A percentile compares a stretch with the other conserved stretches of the same genome.
These are phyloP conservation scores for Canavalia gladiata DNA, from an alignment of 306 rosid species.

Conservation along the genomic window DNA sequence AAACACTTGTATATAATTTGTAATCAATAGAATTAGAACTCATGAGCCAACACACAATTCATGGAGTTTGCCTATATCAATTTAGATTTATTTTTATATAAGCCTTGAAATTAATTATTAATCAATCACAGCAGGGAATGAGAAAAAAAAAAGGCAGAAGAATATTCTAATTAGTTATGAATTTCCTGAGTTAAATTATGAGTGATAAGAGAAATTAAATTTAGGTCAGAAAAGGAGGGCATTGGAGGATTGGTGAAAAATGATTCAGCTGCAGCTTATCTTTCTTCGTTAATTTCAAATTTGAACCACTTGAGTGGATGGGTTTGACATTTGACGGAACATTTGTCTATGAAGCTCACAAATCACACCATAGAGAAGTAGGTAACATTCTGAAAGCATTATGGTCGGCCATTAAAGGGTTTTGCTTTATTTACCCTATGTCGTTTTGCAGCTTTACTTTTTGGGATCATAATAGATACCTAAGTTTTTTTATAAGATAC, in stretches of 20 bases:
- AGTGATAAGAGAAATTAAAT: not conserved
- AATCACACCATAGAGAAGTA: not conserved
- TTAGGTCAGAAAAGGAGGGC: not conserved
- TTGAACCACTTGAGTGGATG: too few species aligned
- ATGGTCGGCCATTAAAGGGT: slow-evolving; percentile 25
- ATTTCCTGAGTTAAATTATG: not conserved
- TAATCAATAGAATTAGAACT: too few species aligned
- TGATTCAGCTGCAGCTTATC: not conserved
- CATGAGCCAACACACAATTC: too few species aligned
- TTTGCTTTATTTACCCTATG: not conserved
- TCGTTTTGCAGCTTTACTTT: not conserved
- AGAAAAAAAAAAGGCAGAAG: not conserved
- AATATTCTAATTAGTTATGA: not conserved
- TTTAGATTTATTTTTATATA: not conserved
- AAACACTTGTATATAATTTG: too few species aligned
- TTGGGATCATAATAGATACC: too few species aligned
- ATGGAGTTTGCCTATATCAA: not conserved
- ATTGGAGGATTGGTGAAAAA: not conserved
- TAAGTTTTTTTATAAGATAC: too few species aligned
- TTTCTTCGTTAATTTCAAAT: not conserved
- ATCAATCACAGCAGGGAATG: not conserved
- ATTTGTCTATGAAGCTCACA: slow-evolving; percentile 13
- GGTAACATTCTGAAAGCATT: slow-evolving; percentile 14
- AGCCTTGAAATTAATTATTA: not conserved
- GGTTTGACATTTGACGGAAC: slow-evolving; percentile 14